A percentile compares a stretch with the other conserved stretches of the same genome.
Evolutionary conservation across 192 early-diverging fungal species (phyloP).

Genomic region (Pilaira anomala): DNA sequence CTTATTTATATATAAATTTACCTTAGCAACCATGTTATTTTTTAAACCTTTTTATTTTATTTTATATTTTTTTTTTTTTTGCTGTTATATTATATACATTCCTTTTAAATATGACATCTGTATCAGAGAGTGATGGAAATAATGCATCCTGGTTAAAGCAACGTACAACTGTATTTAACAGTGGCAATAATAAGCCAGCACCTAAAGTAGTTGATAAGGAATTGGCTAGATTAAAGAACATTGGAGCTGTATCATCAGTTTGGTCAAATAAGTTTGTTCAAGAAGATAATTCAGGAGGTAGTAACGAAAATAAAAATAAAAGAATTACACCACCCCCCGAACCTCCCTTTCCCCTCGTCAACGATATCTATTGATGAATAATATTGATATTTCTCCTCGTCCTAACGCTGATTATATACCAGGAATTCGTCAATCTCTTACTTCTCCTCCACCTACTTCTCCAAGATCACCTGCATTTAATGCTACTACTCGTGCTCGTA

Average conservation of each 20-base stretch:
- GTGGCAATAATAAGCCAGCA: neutral
- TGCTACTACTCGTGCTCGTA: neutral
- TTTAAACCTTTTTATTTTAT: neutral
- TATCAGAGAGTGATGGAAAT: conserved; percentile 3
- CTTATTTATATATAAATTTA: neutral
- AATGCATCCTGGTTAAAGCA: conserved; percentile 12
- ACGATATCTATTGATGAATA: neutral
- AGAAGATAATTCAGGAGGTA: conserved; percentile 20
- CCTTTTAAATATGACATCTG: conserved; percentile 8
- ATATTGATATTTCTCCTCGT: neutral
- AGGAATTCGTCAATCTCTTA: neutral
- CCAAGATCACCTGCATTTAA: conserved; percentile 5
- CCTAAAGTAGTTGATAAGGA: conserved; percentile 13
- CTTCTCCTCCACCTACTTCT: conserved; percentile 4
- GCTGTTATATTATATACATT: neutral
- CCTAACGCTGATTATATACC: conserved; percentile 7
- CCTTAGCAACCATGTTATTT: too few species aligned
- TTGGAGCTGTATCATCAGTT: conserved; percentile 12
- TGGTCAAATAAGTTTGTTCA: conserved; percentile 20
- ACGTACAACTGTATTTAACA: conserved; percentile 2
- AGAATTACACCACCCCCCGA: neutral
- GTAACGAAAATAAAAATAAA: neutral
- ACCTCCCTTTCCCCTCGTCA: conserved; percentile 5
- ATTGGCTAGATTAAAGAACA: conserved; percentile 9
- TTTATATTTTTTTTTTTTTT: neutral